Conservation (phyloP, 345 rosid genomes). For the Sonneratia alba region DNA sequence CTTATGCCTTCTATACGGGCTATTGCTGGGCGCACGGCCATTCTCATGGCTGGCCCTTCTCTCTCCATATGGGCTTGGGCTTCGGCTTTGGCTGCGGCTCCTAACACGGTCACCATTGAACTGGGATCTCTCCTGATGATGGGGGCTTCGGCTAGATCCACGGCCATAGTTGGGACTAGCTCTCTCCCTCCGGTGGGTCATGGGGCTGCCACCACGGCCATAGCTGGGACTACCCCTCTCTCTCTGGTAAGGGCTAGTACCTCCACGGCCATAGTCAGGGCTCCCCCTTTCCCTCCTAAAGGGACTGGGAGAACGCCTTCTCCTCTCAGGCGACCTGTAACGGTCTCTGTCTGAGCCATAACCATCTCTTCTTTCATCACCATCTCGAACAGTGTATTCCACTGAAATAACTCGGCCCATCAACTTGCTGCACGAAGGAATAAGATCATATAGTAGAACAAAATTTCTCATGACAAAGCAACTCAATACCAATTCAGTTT, state of each 20-base stretch:
- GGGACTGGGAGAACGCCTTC: conserved; percentile 75
- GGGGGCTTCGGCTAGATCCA: conserved; percentile 35
- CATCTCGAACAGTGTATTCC: conserved; percentile 90
- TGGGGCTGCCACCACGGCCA: conserved; percentile 58
- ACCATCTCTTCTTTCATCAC: conserved; percentile 59
- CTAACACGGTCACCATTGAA: conserved; percentile 38
- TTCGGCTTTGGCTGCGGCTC: conserved; percentile 14
- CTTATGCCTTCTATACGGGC: conserved; percentile 34
- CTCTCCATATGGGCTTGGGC: conserved; percentile 39
- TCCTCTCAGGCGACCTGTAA: conserved; percentile 69
- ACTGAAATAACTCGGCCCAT: conserved; percentile 81
- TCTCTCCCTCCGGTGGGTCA: conserved; percentile 41
- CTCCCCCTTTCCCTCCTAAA: conserved; percentile 75
- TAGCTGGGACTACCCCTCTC: conserved; percentile 76
- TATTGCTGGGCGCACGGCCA: conserved; percentile 20
- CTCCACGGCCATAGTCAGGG: conserved; percentile 77
- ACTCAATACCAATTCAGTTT: background rate
- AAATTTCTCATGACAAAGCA: background rate
- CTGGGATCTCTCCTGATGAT: conserved; percentile 31
- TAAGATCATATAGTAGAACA: background rate
- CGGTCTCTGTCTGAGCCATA: conserved; percentile 65
- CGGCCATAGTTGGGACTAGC: conserved; percentile 51
- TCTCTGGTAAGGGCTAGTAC: conserved; percentile 53
- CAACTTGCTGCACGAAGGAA: conserved; percentile 57
- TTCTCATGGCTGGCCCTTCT: conserved; percentile 34